Conservation (phyloP, 768 basidiomycete species). For the Hygrophorus pudorinus region DNA sequence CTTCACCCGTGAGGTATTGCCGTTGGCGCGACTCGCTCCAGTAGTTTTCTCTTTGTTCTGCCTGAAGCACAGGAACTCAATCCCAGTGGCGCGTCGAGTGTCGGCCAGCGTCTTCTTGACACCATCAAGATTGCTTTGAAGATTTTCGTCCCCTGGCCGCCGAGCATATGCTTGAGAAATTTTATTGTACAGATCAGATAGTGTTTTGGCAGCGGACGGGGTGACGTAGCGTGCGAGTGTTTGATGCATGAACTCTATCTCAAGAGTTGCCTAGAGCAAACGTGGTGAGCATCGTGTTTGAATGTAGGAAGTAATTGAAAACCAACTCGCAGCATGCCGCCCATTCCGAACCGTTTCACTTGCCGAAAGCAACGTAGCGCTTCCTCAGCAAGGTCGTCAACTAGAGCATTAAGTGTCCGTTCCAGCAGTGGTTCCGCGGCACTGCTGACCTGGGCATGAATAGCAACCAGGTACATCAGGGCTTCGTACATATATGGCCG, state of each 20-base stretch:
- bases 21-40: background rate
- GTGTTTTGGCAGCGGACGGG: slow-evolving; percentile 64
- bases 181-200: slow-evolving; percentile 88
- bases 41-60: slow-evolving; percentile 36
- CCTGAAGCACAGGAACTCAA: slow-evolving; percentile 92
- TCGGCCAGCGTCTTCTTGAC: slow-evolving; percentile 88
- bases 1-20: slow-evolving; percentile 4
- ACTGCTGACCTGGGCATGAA: slow-evolving; percentile 84
- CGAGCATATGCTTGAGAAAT: slow-evolving; percentile 90
- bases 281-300: background rate
- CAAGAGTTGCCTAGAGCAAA: slow-evolving; percentile 78
- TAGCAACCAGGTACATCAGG: slow-evolving; percentile 78
- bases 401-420: slow-evolving; percentile 70
- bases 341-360: slow-evolving; percentile 91
- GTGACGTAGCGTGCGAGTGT: slow-evolving; percentile 85
- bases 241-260: slow-evolving; percentile 99
- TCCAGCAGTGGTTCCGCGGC: slow-evolving; percentile 74
- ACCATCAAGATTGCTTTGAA: slow-evolving; percentile 80
- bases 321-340: slow-evolving; percentile 92
- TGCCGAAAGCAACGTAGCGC: slow-evolving; percentile 81
- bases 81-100: slow-evolving; percentile 80
- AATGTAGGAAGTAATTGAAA: background rate
- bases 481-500: slow-evolving; percentile 90
- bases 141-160: slow-evolving; percentile 74
- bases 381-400: slow-evolving; percentile 76